Percentiles rank a stretch among this genome's conserved stretches.
Conservation (phyloP, 495 filamentous ascomycete species). For the Bryoglossum gracile region DNA sequence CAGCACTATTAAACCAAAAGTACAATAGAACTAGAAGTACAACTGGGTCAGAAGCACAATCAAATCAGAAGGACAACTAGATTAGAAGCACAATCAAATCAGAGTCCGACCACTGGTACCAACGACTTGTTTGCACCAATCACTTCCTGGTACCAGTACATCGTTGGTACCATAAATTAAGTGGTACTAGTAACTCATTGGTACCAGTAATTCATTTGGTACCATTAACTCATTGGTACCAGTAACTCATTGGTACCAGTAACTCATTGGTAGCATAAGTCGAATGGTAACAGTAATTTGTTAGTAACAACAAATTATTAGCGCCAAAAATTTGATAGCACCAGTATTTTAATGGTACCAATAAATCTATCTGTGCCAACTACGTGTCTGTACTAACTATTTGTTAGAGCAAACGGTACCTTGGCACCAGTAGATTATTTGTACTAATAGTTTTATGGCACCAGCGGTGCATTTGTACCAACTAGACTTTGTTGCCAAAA, state of each 20-base stretch:
- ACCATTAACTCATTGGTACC: constrained; percentile 3
- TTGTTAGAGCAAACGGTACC: no score
- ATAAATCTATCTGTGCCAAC: no score
- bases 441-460: background rate
- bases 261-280: constrained; percentile 5
- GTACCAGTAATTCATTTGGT: no score
- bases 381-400: no score
- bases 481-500: background rate
- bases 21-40: no score
- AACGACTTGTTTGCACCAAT: constrained; percentile 10
- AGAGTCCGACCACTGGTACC: no score
- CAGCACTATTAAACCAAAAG: no score
- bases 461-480: background rate
- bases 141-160: constrained; percentile 4
- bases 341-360: constrained; percentile 2
- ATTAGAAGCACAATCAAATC: no score
- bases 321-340: constrained; percentile 1
- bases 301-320: constrained; percentile 5
- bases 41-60: no score
- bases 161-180: constrained; percentile 4
- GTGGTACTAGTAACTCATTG: constrained; percentile 1
- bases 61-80: no score
- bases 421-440: background rate
- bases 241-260: constrained; percentile 2
- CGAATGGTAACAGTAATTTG: background rate